These are phyloP conservation scores for Aspergillus sp. DNA, from an alignment of 2,329 filamentous ascomycete species.

Conservation along the genomic window DNA sequence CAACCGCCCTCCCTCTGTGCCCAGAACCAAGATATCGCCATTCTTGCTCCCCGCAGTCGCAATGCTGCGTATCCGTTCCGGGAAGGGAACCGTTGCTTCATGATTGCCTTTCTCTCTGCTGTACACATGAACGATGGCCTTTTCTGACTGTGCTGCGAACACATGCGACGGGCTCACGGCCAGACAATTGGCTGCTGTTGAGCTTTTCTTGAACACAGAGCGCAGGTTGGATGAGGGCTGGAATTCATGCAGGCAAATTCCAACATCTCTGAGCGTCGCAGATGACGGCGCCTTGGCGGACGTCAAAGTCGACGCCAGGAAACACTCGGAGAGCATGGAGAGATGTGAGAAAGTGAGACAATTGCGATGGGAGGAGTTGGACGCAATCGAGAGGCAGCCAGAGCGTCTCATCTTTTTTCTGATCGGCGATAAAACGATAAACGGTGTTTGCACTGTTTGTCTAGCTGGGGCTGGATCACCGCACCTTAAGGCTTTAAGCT, in stretches of 20 bases:
- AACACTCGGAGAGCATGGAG: slow-evolving; percentile 46
- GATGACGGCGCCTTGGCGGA: slow-evolving; percentile 40
- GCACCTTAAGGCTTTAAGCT: too few relatives aligned
- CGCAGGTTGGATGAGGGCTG: slow-evolving; percentile 73
- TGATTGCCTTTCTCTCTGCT: slow-evolving; percentile 77
- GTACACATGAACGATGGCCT: slow-evolving; percentile 91
- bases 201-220: slow-evolving; percentile 85
- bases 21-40: slow-evolving; percentile 63
- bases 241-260: slow-evolving; percentile 79
- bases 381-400: not conserved
- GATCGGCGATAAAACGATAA: slow-evolving; percentile 1
- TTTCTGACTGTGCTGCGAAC: slow-evolving; percentile 86
- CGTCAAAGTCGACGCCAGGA: slow-evolving; percentile 41
- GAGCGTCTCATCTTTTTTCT: slow-evolving; percentile 6
- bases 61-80: slow-evolving; percentile 77
- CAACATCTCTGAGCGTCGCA: slow-evolving; percentile 66
- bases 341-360: slow-evolving; percentile 12
- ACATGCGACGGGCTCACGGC: slow-evolving; percentile 78
- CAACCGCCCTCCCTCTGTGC: slow-evolving; percentile 78
- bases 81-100: slow-evolving; percentile 82
- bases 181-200: slow-evolving; percentile 70
- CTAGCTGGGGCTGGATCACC: not conserved
- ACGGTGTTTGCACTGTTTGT: slow-evolving; percentile 32
- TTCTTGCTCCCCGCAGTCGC: slow-evolving; percentile 62
- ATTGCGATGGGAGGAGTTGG: slow-evolving; percentile 8